These are phyloP conservation scores for Willaertia magna DNA, from an alignment of 208 protist genomes.

Conservation along the genomic window DNA sequence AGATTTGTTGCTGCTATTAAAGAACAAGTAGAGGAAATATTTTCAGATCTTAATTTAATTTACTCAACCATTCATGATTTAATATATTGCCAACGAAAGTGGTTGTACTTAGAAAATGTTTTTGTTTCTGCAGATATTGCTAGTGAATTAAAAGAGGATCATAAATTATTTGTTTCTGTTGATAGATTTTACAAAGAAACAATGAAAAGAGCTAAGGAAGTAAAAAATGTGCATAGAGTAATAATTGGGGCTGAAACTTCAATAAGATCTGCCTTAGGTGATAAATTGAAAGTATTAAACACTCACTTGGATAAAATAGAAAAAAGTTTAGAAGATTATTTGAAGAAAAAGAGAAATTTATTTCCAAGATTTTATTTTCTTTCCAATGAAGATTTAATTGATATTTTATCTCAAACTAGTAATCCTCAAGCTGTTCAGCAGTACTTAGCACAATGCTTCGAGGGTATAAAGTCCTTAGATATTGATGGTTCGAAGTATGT, in stretches of 20 bases:
- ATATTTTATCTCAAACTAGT: constrained; percentile 89
- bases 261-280: constrained; percentile 9
- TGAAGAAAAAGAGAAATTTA: constrained; percentile 56
- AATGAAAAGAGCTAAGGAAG: constrained; percentile 76
- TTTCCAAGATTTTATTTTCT: constrained; percentile 78
- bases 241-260: constrained; percentile 26
- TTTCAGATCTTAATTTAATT: constrained; percentile 74
- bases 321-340: constrained; percentile 75
- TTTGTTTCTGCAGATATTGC: constrained; percentile 85
- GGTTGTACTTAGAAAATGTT: constrained; percentile 90
- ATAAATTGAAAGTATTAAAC: constrained; percentile 48
- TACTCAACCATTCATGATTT: constrained; percentile 77
- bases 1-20: constrained; percentile 44
- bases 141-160: constrained; percentile 85
- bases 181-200: constrained; percentile 82
- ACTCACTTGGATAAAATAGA: constrained; percentile 80
- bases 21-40: constrained; percentile 80
- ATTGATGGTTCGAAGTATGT: constrained; percentile 33
- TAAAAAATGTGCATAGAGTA: constrained; percentile 39
- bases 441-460: constrained; percentile 94
- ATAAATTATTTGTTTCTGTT: constrained; percentile 78
- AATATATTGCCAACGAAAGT: constrained; percentile 83
- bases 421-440: constrained; percentile 88
- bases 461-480: constrained; percentile 57
- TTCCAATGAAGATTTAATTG: constrained; percentile 69